phyloP scores from a whole-genome alignment of 2,329 filamentous ascomycete species.

The Onygena corvina region DNA sequence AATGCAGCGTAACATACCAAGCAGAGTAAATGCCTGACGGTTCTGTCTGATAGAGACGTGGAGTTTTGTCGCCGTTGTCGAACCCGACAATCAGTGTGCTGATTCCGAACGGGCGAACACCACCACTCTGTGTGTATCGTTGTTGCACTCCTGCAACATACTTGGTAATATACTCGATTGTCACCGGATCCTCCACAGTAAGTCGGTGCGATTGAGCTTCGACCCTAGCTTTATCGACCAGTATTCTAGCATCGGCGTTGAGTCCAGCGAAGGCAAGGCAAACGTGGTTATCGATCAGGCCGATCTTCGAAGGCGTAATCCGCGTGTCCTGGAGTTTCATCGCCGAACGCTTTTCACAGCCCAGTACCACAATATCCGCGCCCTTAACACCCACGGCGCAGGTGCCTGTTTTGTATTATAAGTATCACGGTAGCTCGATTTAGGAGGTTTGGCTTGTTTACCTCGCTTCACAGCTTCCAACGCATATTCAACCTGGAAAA shows the following conservation, averaged over 20 bases:
- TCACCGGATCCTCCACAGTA: slow-evolving; percentile 92
- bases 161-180: slow-evolving; percentile 99
- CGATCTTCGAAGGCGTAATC: slow-evolving; percentile 98
- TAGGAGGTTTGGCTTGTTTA: slow-evolving; percentile 29
- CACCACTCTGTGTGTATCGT: slow-evolving; percentile 96
- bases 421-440: slow-evolving; percentile 8
- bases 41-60: slow-evolving; percentile 92
- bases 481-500: slow-evolving; percentile 99
- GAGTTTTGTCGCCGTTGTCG: slow-evolving; percentile 78
- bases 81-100: slow-evolving; percentile 98
- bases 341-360: slow-evolving; percentile 95
- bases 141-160: slow-evolving; percentile 97
- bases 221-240: slow-evolving; percentile 94
- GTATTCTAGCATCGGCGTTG: slow-evolving; percentile 93
- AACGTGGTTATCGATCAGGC: slow-evolving; percentile 87
- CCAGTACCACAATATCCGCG: slow-evolving; percentile 82
- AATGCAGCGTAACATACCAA: slow-evolving; percentile 51
- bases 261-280: slow-evolving; percentile 94
- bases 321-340: slow-evolving; percentile 99
- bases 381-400: slow-evolving; percentile 98
- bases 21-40: slow-evolving; percentile 99
- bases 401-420: slow-evolving; percentile 54
- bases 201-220: slow-evolving; percentile 96
- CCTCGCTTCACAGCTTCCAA: slow-evolving; percentile 98
- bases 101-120: slow-evolving; percentile 96